These are phyloP conservation scores for Saccharomyces pastorianus DNA, from an alignment of 1,139 yeast genomes.

Conservation along the genomic window DNA sequence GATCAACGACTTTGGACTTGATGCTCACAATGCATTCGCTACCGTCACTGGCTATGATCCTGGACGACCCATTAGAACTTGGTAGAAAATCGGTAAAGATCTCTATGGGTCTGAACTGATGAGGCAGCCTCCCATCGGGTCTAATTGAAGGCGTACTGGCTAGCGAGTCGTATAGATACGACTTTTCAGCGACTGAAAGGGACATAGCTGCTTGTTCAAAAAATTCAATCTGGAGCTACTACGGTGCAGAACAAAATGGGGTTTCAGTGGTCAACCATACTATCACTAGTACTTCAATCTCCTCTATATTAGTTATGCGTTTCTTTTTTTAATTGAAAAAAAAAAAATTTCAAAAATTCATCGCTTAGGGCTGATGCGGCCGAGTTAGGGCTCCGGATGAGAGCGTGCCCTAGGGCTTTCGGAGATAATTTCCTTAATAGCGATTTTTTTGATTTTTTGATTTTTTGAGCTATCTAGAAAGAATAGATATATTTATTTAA, in stretches of 20 bases:
- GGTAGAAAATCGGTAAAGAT: conserved; percentile 76
- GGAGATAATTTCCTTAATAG: neutral
- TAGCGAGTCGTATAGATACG: conserved; percentile 70
- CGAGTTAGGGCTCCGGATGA: neutral
- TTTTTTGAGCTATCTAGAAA: neutral
- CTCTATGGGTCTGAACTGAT: conserved; percentile 79
- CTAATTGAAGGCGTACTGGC: conserved; percentile 55
- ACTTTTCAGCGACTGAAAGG: conserved; percentile 79
- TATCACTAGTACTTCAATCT: neutral
- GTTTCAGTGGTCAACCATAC: too few species aligned
- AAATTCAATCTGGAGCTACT: neutral
- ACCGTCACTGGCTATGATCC: conserved; percentile 80
- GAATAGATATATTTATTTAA: neutral
- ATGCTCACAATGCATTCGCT: conserved; percentile 88
- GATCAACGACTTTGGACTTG: conserved; percentile 69
- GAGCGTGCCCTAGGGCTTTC: neutral
- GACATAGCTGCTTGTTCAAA: conserved; percentile 37
- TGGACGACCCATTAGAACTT: conserved; percentile 83
- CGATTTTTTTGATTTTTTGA: neutral
- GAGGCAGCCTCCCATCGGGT: conserved; percentile 69
- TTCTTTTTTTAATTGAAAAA: neutral
- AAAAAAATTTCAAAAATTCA: neutral
- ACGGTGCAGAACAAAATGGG: neutral
- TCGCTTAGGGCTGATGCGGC: too few species aligned
- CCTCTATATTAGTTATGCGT: neutral